Percentiles rank a stretch among this genome's conserved stretches.
phyloP scores from a whole-genome alignment of 2,329 filamentous ascomycete genomes.

The Beauveria scarabaeidicola region DNA sequence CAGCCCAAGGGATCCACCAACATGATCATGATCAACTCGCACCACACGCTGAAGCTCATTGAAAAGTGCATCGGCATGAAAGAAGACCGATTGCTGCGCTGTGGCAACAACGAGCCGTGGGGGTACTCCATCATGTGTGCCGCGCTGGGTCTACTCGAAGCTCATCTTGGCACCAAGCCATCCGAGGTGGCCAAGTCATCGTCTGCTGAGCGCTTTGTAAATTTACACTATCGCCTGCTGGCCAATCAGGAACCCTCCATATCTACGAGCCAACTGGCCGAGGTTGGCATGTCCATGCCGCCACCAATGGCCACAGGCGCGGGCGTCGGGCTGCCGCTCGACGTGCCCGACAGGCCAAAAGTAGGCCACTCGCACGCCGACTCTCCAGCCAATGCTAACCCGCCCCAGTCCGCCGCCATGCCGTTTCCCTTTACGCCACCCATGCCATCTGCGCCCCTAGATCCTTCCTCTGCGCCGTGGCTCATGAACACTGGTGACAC shows the following conservation, averaged over 20 bases:
- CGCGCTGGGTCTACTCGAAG: constrained; percentile 49
- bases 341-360: constrained; percentile 30
- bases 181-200: constrained; percentile 49
- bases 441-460: constrained; percentile 27
- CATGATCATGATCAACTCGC: constrained; percentile 54
- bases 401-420: constrained; percentile 31
- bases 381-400: constrained; percentile 18
- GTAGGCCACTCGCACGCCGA: constrained; percentile 20
- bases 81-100: constrained; percentile 51
- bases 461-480: constrained; percentile 27
- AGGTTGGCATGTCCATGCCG: constrained; percentile 21
- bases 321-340: constrained; percentile 23
- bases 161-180: constrained; percentile 49
- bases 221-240: constrained; percentile 48
- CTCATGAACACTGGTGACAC: constrained; percentile 22
- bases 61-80: constrained; percentile 54
- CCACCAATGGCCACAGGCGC: constrained; percentile 17
- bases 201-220: constrained; percentile 51
- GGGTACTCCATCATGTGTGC: constrained; percentile 57
- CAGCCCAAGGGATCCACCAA: constrained; percentile 51
- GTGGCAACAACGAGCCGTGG: constrained; percentile 57
- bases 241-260: constrained; percentile 40
- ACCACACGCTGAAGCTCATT: constrained; percentile 52
- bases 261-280: constrained; percentile 19
- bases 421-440: constrained; percentile 31